Evolutionary conservation across 2,329 filamentous ascomycete genomes (phyloP).

Genomic region (Niveomyces coronatus): DNA sequence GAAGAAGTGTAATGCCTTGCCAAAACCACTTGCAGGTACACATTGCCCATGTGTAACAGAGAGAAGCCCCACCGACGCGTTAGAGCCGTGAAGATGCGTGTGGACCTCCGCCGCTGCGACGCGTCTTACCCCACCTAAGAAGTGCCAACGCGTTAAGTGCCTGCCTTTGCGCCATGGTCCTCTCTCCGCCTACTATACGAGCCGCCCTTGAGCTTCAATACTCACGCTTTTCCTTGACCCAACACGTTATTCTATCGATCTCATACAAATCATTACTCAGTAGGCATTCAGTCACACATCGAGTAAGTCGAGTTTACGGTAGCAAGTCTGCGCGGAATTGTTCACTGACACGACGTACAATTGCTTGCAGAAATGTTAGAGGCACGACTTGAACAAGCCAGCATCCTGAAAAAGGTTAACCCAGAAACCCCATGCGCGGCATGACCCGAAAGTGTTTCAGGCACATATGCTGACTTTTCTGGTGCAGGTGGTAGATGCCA

Average conservation of each 20-base stretch:
- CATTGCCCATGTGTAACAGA: too few species aligned
- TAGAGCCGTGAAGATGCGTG: too few species aligned
- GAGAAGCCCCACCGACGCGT: too few species aligned
- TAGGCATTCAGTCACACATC: too few species aligned
- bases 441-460: slow-evolving; percentile 9
- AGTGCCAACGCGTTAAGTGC: slow-evolving; percentile 30
- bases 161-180: slow-evolving; percentile 12
- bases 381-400: slow-evolving; percentile 91
- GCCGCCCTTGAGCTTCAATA: not conserved
- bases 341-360: slow-evolving; percentile 1
- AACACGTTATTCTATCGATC: not conserved
- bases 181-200: not conserved
- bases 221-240: not conserved
- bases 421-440: not conserved
- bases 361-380: slow-evolving; percentile 68
- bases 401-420: slow-evolving; percentile 95
- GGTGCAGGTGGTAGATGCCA: slow-evolving; percentile 82
- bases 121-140: too few species aligned
- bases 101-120: slow-evolving; percentile 17
- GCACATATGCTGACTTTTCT: slow-evolving; percentile 9
- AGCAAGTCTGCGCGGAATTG: too few species aligned
- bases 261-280: too few species aligned
- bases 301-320: too few species aligned
- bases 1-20: too few species aligned
- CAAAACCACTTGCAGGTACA: too few species aligned